phyloP scores from a whole-genome alignment of 2,329 filamentous ascomycete species.

The Aspergillus awamori region DNA sequence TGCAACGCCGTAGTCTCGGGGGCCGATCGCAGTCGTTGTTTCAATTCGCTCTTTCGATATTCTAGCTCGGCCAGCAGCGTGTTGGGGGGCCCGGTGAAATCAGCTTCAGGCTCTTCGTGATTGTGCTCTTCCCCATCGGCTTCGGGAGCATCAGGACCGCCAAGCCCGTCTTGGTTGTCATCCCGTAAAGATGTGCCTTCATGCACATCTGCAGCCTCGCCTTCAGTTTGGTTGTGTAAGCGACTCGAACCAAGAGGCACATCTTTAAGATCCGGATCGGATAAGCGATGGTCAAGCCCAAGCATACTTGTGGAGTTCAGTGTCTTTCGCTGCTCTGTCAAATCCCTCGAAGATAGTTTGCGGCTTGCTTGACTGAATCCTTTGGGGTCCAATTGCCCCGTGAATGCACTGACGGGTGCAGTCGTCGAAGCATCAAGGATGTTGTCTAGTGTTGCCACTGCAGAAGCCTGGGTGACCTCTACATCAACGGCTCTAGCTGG shows the following conservation, averaged over 20 bases:
- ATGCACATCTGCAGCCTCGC: slow-evolving; percentile 23
- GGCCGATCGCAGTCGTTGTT: slow-evolving; percentile 72
- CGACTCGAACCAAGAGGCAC: slow-evolving; percentile 16
- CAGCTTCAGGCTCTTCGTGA: slow-evolving; percentile 45
- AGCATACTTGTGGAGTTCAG: slow-evolving; percentile 35
- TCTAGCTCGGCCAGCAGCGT: slow-evolving; percentile 92
- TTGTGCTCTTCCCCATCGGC: slow-evolving; percentile 37
- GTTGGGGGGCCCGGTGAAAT: slow-evolving; percentile 73
- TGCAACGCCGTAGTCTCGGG: slow-evolving; percentile 78
- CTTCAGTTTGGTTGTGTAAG: slow-evolving; percentile 22
- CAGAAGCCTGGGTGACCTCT: slow-evolving; percentile 71
- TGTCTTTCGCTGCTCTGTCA: slow-evolving; percentile 34
- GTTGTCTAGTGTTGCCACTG: slow-evolving; percentile 83
- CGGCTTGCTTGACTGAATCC: slow-evolving; percentile 63
- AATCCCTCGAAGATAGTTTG: slow-evolving; percentile 30
- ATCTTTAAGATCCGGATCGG: slow-evolving; percentile 21
- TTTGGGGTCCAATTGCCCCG: slow-evolving; percentile 81
- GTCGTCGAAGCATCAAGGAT: slow-evolving; percentile 87
- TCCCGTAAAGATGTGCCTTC: slow-evolving; percentile 24
- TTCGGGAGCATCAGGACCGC: slow-evolving; percentile 18
- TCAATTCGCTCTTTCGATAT: slow-evolving; percentile 85
- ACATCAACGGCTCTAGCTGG: slow-evolving; percentile 61
- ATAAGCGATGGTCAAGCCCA: slow-evolving; percentile 23
- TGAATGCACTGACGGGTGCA: slow-evolving; percentile 89
- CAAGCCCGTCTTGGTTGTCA: slow-evolving; percentile 16